Evolutionary conservation across 371 early-diverging fungal species (phyloP).

Genomic region (Mycotypha africana): DNA sequence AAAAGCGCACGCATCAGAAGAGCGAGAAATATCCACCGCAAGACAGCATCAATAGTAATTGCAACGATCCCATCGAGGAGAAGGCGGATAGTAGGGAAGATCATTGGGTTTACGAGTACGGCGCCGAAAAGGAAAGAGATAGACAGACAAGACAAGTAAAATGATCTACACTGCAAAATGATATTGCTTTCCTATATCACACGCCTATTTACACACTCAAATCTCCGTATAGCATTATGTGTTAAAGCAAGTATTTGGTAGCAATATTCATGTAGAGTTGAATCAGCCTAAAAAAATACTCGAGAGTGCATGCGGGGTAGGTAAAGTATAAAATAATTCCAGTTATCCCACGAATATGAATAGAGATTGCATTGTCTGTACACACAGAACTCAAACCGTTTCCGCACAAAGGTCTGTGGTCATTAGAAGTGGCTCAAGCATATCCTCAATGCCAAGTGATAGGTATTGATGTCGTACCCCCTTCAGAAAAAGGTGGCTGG

Average conservation of each 20-base stretch:
- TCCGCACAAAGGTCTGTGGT: conserved; percentile 38
- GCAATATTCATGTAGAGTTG: conserved; percentile 15
- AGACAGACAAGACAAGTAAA: conserved; percentile 30
- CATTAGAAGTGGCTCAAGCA: conserved; percentile 54
- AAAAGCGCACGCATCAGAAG: too few species aligned
- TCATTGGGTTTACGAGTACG: conserved; percentile 20
- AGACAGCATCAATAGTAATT: too few species aligned
- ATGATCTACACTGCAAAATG: background rate
- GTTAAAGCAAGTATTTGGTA: conserved; percentile 18
- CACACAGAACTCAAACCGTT: background rate
- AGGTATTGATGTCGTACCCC: conserved; percentile 28
- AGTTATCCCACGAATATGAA: too few species aligned
- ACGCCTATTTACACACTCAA: too few species aligned
- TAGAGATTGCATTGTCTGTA: background rate
- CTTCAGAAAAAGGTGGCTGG: conserved; percentile 15
- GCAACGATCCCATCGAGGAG: too few species aligned
- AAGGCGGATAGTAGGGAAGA: too few species aligned
- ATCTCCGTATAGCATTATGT: conserved; percentile 16
- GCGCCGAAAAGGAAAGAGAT: conserved; percentile 21
- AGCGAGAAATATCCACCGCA: too few species aligned
- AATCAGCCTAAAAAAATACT: conserved; percentile 8
- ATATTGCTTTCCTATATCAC: too few species aligned
- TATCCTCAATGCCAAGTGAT: conserved; percentile 28
- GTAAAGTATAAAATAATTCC: conserved; percentile 6
- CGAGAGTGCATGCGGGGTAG: conserved; percentile 22